Evolutionary conservation across 2,329 filamentous ascomycete genomes (phyloP), one percentile per base, ranked within the genome.

Genomic region (Chalaropsis ovoidea): DNA sequence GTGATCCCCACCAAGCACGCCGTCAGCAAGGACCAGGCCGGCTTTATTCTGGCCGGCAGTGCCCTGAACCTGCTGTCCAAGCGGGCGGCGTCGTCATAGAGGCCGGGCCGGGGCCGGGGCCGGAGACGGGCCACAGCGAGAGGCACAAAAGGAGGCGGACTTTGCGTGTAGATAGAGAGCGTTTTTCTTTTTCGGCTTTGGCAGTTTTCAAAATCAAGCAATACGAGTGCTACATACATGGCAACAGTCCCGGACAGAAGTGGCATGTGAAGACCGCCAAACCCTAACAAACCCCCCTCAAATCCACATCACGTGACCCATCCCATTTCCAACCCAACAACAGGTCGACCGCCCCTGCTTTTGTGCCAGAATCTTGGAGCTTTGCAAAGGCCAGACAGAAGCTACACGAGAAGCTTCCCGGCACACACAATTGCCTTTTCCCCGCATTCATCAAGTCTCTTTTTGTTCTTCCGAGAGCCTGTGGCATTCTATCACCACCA

Each of bases 31-130:
- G 94, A 96, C 74, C 94, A 99, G 80, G 89, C 89, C 68, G 86
- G 82, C 0, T 99, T 97, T 73, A 90, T 99, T 69, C 79, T 99
- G 62, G 94, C 94, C 0, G 94, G 94, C 2, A 96, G 90, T 75
- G 94, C 94, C 52, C 76, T 99, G 77, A 99, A 99, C 76, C 74
- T 97, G 75, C 77, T 99, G 71, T 88, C 91, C 58, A 87, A 87
- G 80, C 69, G 72, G 70, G 68, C 65, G 22, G 41, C 42, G 19
- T 19, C 43, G 47, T 49, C 47, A n/a, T 49, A 49, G 47, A 49
- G 22, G n/a, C 17, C 15, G 13, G n/a, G 15, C 43, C 3, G 13
- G 47, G 6, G n/a, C 19, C 13, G 49, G 8, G 13, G 11, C 10
- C 2, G 15, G 24, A 54, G 24, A 54, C 19, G 24, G 22, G n/a